Percentiles rank a stretch among this genome's conserved stretches.
These are phyloP conservation scores for Alternaria sp. DNA, from an alignment of 2,329 filamentous ascomycete species.

Conservation along the genomic window DNA sequence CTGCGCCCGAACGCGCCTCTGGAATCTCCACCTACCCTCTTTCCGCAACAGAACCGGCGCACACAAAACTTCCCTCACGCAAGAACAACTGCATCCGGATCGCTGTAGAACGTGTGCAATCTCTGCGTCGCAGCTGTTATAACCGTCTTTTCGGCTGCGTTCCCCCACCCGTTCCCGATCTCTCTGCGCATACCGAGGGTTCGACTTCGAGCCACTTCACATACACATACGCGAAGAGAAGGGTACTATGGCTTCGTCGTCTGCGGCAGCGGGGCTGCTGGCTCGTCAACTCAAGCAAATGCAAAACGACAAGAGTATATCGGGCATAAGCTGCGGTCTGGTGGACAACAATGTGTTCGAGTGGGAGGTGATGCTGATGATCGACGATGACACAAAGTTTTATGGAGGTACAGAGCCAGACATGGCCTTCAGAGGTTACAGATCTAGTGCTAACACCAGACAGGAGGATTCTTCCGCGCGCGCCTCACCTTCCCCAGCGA, in stretches of 20 bases:
- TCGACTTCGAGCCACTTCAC: slow-evolving; percentile 8
- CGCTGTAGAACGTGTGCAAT: background rate
- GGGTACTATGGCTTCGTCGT: slow-evolving; percentile 42
- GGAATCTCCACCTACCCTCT: slow-evolving; percentile 11
- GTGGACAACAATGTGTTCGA: slow-evolving; percentile 88
- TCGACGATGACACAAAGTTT: slow-evolving; percentile 89
- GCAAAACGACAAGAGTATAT: slow-evolving; percentile 87
- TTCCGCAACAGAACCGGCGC: background rate
- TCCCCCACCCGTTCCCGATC: background rate
- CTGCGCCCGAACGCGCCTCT: slow-evolving; percentile 20
- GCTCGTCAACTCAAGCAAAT: slow-evolving; percentile 91
- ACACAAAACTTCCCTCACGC: background rate
- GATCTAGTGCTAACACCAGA: no score
- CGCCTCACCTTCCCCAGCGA: slow-evolving; percentile 95
- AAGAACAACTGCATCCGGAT: background rate
- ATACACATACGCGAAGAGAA: slow-evolving; percentile 3
- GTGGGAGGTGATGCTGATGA: slow-evolving; percentile 99
- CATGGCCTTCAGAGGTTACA: no score
- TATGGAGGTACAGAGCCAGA: slow-evolving; percentile 73
- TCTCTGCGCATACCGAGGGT: slow-evolving; percentile 1
- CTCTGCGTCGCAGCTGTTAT: background rate
- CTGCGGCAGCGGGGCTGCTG: slow-evolving; percentile 74
- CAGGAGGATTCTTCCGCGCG: slow-evolving; percentile 89
- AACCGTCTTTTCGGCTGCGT: background rate
- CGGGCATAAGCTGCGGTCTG: slow-evolving; percentile 91